Conservation (phyloP, 352 stramenopile genomes). For the Globisporangium spinosum region DNA sequence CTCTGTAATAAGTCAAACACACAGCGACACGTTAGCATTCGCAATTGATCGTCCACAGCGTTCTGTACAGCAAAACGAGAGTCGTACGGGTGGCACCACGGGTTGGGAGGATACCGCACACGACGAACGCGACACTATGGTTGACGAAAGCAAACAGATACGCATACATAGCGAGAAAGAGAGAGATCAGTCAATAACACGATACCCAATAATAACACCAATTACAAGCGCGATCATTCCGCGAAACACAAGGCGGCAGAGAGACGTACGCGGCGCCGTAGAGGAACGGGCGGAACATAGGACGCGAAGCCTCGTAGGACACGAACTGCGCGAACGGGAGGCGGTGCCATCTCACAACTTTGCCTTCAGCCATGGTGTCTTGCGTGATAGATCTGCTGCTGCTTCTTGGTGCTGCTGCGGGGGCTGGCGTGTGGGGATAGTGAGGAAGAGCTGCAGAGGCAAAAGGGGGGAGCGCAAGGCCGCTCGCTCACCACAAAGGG, state of each 20-base stretch:
- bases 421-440: constrained; percentile 9
- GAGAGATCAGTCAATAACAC: constrained; percentile 6
- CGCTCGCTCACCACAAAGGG: constrained; percentile 16
- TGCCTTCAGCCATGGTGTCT: constrained; percentile 49
- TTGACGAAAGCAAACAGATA: neutral
- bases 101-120: constrained; percentile 82
- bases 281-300: constrained; percentile 85
- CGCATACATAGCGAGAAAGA: neutral
- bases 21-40: neutral
- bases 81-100: constrained; percentile 58
- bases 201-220: neutral
- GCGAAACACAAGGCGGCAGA: neutral
- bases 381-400: neutral
- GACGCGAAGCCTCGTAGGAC: constrained; percentile 66
- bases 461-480: neutral
- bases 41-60: neutral
- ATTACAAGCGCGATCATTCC: neutral
- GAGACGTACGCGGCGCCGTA: constrained; percentile 60
- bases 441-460: neutral
- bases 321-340: constrained; percentile 76
- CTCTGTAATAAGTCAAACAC: constrained; percentile 32
- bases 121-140: constrained; percentile 60
- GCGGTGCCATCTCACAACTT: constrained; percentile 83
- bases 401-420: neutral
- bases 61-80: neutral